Conservation (phyloP, 176 grass and related monocot genomes). For the Triticum turgidum region DNA sequence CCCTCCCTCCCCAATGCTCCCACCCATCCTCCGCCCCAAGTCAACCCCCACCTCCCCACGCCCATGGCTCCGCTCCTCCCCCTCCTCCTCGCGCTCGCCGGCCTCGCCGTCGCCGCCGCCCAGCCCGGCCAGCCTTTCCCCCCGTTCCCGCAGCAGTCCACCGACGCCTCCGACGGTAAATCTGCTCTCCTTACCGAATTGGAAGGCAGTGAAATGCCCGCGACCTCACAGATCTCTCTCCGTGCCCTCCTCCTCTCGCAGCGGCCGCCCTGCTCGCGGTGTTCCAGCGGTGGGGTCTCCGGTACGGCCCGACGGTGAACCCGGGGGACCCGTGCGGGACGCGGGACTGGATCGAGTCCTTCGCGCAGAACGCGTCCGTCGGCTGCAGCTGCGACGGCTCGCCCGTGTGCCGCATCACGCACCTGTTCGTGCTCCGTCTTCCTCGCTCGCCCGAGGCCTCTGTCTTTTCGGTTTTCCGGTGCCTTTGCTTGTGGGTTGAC, state of each 20-base stretch:
- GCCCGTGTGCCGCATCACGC: slow-evolving; percentile 18
- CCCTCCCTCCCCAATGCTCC: slow-evolving; percentile 2
- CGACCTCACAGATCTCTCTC: slow-evolving; percentile 22
- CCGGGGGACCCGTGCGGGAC: not conserved
- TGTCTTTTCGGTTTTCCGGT: not conserved
- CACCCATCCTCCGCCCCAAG: not conserved
- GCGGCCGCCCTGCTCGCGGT: slow-evolving; percentile 20
- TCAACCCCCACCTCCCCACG: slow-evolving; percentile 21
- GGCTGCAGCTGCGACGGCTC: not conserved
- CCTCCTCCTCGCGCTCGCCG: slow-evolving; percentile 16
- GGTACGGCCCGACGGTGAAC: not conserved
- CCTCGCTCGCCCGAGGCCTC: not conserved
- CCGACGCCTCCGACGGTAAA: slow-evolving; percentile 27
- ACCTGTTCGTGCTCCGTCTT: slow-evolving; percentile 26
- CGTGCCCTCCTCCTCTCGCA: not conserved
- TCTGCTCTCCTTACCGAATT: not conserved
- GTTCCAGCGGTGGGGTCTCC: slow-evolving; percentile 18
- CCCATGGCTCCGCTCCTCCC: slow-evolving; percentile 27
- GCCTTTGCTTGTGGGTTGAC: not conserved
- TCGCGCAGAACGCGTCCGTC: not conserved
- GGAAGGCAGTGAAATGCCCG: not conserved
- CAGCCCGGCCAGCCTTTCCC: not conserved
- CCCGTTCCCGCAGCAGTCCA: not conserved
- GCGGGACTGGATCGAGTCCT: not conserved
- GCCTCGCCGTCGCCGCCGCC: slow-evolving; percentile 4